phyloP scores from a whole-genome alignment of 2,329 filamentous ascomycete species.

The Penicillium sp. region DNA sequence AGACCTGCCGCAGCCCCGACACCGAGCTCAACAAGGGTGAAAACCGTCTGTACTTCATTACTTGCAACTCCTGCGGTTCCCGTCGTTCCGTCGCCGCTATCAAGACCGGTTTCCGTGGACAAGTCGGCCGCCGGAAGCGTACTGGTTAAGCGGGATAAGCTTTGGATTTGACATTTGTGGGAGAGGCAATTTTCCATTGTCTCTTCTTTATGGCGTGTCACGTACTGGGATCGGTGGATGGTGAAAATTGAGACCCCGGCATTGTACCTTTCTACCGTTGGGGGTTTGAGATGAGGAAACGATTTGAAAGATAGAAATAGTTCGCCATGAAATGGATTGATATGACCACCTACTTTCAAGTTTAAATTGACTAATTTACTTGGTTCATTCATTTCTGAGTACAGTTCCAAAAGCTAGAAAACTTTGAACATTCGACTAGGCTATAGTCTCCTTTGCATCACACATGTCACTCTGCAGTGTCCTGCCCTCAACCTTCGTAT shows the following conservation, averaged over 20 bases:
- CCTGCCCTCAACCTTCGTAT: not conserved
- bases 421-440: not conserved
- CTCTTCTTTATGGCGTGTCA: slow-evolving; percentile 25
- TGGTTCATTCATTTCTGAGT: not conserved
- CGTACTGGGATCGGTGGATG: slow-evolving; percentile 18
- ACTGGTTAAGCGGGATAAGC: slow-evolving; percentile 62
- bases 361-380: not conserved
- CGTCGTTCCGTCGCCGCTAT: slow-evolving; percentile 92
- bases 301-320: slow-evolving; percentile 26
- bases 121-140: slow-evolving; percentile 98
- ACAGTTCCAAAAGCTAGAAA: not conserved
- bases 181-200: slow-evolving; percentile 17
- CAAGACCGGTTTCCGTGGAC: slow-evolving; percentile 99
- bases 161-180: slow-evolving; percentile 11
- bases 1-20: slow-evolving; percentile 92
- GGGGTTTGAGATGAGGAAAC: slow-evolving; percentile 22
- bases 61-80: slow-evolving; percentile 84
- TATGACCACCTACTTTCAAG: slow-evolving; percentile 20
- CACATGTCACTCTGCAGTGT: not conserved
- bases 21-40: slow-evolving; percentile 98
- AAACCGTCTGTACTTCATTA: slow-evolving; percentile 98
- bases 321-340: slow-evolving; percentile 33
- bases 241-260: slow-evolving; percentile 16
- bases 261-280: slow-evolving; percentile 11
- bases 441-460: not conserved